Percentiles rank a stretch among this genome's conserved stretches.
phyloP scores from a whole-genome alignment of 2,329 filamentous ascomycete genomes.

The Penicillium sp. region DNA sequence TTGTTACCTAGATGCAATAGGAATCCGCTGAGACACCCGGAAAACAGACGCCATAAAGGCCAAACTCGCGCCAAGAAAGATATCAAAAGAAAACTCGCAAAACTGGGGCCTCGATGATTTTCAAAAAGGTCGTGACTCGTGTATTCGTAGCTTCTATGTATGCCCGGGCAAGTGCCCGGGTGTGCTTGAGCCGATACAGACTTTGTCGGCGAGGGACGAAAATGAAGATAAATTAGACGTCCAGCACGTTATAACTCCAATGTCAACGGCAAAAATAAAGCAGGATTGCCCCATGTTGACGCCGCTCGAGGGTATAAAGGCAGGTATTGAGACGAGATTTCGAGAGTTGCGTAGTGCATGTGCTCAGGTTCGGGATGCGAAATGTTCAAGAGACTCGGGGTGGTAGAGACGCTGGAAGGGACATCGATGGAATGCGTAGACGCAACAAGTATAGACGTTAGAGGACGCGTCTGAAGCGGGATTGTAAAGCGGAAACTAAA shows the following conservation, averaged over 20 bases:
- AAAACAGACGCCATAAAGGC: background rate
- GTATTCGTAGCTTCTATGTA: slow-evolving; percentile 26
- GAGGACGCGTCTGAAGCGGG: background rate
- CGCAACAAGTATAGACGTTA: background rate
- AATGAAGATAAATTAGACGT: background rate
- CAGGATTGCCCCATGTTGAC: background rate
- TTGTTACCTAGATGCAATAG: background rate
- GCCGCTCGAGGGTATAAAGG: background rate
- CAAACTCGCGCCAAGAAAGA: background rate
- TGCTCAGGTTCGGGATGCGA: background rate
- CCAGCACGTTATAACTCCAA: background rate
- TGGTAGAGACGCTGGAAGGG: slow-evolving; percentile 1
- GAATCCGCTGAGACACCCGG: background rate
- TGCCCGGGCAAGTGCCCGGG: slow-evolving; percentile 9
- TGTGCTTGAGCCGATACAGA: slow-evolving; percentile 14
- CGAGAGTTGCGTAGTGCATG: background rate
- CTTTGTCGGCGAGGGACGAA: slow-evolving; percentile 12
- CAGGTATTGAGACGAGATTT: background rate
- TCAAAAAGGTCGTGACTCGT: slow-evolving; percentile 21
- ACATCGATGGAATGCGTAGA: background rate
- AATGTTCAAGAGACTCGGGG: slow-evolving; percentile 4
- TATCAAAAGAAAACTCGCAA: background rate
- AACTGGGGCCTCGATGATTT: slow-evolving; percentile 16
- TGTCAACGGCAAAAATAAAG: background rate
- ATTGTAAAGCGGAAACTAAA: slow-evolving; percentile 20